Base-by-base conservation (phyloP, 2,329 filamentous ascomycete genomes). In the Penicillium sp. region DNA sequence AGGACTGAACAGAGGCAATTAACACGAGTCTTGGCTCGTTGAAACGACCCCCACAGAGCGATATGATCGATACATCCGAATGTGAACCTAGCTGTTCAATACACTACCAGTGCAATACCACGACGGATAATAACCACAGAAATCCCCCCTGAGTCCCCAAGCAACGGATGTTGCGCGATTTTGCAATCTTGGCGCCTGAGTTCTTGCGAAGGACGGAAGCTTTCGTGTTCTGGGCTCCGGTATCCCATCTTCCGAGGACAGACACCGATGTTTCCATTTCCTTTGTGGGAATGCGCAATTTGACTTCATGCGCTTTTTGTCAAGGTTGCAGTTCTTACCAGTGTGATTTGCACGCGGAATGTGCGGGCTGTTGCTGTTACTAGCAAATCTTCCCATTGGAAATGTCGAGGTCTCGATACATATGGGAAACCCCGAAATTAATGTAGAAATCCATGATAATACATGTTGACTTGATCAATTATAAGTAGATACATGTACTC, bases 1-100 rank as follows among this genome's bases (percentile, higher is more conserved):
- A 66, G 52, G 61, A 63, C 29, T 65, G 57, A 61, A 43, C 35
- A 26, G 18, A 26, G 35, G 16, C 31, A 35, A 31, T 16, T 11
- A 9, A 10, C 32, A 24, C 24, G 31, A 35, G 31, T 22, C 29
- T 51, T 22, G 22, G 14, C 38, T 9, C 38, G 24, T 46, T 38
- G 32, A 18, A 50, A 29, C n/a, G 4, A 45, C 34, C 46, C 32
- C 38, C 31, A 55, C 18, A 45, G 7, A 4, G 16, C 32, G 35
- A 26, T 47, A 31, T 44, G 31, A 50, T 57, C 39, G 42, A 49
- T 58, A 55, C 37, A 42, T n/a, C 18, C 18, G 40, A 18, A 38
- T n/a, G 18, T 39, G 18, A 32, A 4, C 26, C 44, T 35, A 26
- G 9, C 24, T 31, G 26, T 31, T 46, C 29, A 22, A 20, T 38